These are phyloP conservation scores for Stachybotrys echinatus DNA, from an alignment of 2,329 filamentous ascomycete genomes.

Conservation along the genomic window DNA sequence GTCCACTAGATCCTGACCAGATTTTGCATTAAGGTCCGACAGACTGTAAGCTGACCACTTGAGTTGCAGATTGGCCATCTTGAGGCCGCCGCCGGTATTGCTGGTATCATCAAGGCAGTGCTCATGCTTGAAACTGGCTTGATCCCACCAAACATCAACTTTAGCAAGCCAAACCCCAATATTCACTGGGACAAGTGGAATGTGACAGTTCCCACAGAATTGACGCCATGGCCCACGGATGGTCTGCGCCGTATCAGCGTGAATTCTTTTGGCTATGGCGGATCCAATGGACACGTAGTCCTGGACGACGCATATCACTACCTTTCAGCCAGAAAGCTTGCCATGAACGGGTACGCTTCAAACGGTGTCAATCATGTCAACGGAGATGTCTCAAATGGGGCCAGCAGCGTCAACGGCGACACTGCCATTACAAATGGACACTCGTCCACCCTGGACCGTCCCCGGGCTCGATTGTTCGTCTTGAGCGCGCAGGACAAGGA, in stretches of 20 bases:
- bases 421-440: slow-evolving; percentile 13
- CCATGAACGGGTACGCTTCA: background rate
- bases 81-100: slow-evolving; percentile 16
- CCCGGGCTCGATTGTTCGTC: background rate
- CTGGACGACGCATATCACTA: slow-evolving; percentile 11
- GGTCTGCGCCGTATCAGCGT: slow-evolving; percentile 16
- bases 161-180: slow-evolving; percentile 14
- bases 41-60: background rate
- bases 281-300: slow-evolving; percentile 27
- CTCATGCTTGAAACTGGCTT: slow-evolving; percentile 16
- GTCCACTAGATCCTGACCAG: background rate
- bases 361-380: background rate
- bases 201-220: slow-evolving; percentile 4
- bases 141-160: slow-evolving; percentile 18
- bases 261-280: slow-evolving; percentile 32
- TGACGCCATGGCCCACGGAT: slow-evolving; percentile 4
- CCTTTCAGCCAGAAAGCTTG: background rate
- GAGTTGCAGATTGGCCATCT: slow-evolving; percentile 16
- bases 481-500: background rate
- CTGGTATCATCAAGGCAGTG: slow-evolving; percentile 17
- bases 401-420: slow-evolving; percentile 12
- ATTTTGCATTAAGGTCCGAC: background rate
- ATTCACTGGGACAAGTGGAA: slow-evolving; percentile 13
- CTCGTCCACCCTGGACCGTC: slow-evolving; percentile 10
- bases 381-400: slow-evolving; percentile 9